These are phyloP conservation scores for Kuraishia piskuri DNA, from an alignment of 805 yeast species.

Conservation along the genomic window DNA sequence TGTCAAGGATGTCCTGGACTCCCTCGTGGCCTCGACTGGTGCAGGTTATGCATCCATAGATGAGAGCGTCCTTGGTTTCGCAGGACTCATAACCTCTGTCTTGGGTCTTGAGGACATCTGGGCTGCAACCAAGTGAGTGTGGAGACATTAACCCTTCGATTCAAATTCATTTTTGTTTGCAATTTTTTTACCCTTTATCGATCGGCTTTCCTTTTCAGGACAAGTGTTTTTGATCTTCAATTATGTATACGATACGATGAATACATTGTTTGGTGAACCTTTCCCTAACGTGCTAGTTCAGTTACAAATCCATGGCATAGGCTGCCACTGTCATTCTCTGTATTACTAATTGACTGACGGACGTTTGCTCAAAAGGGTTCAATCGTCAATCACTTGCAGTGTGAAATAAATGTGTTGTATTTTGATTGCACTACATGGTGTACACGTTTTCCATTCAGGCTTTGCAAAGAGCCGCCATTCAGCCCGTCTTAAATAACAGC, in stretches of 20 bases:
- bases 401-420: no score
- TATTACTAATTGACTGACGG: no score
- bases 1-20: slow-evolving; percentile 70
- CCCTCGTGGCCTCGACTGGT: slow-evolving; percentile 65
- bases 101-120: slow-evolving; percentile 72
- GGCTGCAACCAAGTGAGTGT: slow-evolving; percentile 27
- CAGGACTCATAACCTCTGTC: slow-evolving; percentile 76
- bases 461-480: no score
- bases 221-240: slow-evolving; percentile 11
- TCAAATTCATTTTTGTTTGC: slow-evolving; percentile 12
- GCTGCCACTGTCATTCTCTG: no score
- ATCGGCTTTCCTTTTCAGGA: slow-evolving; percentile 13
- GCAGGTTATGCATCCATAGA: slow-evolving; percentile 50
- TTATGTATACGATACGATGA: not conserved
- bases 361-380: no score
- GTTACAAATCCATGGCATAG: no score
- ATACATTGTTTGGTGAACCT: not conserved
- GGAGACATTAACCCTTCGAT: not conserved
- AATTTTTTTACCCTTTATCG: slow-evolving; percentile 11
- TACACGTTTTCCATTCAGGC: no score
- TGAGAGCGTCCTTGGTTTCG: slow-evolving; percentile 77
- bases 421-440: no score
- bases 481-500: slow-evolving; percentile 61
- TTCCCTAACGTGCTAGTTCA: no score
- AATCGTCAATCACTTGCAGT: no score